phyloP scores from a whole-genome alignment of 139 green algal genomes.

The Axilococcus clingmanii region DNA sequence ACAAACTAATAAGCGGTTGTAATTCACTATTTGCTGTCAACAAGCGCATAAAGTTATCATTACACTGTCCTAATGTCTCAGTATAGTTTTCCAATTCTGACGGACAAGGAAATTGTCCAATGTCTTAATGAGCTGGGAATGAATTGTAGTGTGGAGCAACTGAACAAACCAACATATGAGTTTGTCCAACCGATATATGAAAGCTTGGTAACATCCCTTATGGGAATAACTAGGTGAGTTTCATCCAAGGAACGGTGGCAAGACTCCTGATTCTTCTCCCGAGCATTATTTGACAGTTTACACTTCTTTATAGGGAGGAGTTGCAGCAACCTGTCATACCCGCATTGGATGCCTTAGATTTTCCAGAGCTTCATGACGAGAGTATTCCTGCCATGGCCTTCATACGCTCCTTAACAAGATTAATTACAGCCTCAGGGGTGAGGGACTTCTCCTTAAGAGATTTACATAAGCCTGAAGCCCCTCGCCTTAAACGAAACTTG shows the following conservation, averaged over 20 bases:
- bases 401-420: conserved; percentile 41
- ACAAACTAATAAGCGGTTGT: too few relatives aligned
- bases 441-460: conserved; percentile 80
- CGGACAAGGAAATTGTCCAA: conserved; percentile 62
- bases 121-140: conserved; percentile 81
- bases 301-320: conserved; percentile 56
- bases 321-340: conserved; percentile 77
- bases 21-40: too few relatives aligned
- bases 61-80: conserved; percentile 33
- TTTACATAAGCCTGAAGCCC: conserved; percentile 77
- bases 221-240: conserved; percentile 55
- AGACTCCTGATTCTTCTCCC: conserved; percentile 55
- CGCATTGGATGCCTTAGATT: conserved; percentile 77
- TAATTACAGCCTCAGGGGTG: conserved; percentile 65
- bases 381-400: conserved; percentile 75
- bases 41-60: neutral
- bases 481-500: conserved; percentile 62
- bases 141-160: conserved; percentile 38
- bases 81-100: conserved; percentile 69
- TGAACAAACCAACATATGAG: conserved; percentile 74
- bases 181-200: conserved; percentile 65
- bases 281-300: conserved; percentile 31
- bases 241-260: neutral
- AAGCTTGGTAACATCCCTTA: conserved; percentile 57
- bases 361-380: conserved; percentile 89